Evolutionary conservation across 2,329 filamentous ascomycete species (phyloP).

Genomic region (Aspergillus sp.): DNA sequence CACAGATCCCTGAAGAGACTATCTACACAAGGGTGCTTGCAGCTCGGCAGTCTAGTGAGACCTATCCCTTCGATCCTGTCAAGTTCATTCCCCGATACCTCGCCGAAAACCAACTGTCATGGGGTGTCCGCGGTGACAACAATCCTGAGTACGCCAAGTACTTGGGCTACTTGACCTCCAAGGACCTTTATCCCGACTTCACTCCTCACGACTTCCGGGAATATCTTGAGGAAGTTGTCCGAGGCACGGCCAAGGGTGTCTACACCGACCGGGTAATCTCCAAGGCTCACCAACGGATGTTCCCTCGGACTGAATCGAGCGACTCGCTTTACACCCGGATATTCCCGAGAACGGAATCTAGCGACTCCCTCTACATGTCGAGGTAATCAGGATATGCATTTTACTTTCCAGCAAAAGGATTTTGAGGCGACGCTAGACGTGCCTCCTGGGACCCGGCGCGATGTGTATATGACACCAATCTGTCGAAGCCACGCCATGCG

Average conservation of each 20-base stretch:
- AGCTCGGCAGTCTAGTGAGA: slow-evolving; percentile 37
- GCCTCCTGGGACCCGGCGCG: background rate
- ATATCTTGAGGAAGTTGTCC: slow-evolving; percentile 45
- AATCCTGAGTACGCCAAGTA: slow-evolving; percentile 55
- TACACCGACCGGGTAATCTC: slow-evolving; percentile 41
- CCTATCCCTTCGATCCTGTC: slow-evolving; percentile 39
- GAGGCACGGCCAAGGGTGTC: slow-evolving; percentile 42
- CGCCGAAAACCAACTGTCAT: slow-evolving; percentile 50
- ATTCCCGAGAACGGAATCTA: slow-evolving; percentile 39
- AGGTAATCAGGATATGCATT: slow-evolving; percentile 23
- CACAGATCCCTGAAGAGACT: slow-evolving; percentile 37
- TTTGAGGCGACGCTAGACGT: slow-evolving; percentile 7
- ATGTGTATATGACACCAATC: slow-evolving; percentile 5
- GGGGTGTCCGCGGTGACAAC: slow-evolving; percentile 56
- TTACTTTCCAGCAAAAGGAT: background rate
- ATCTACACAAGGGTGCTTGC: slow-evolving; percentile 37
- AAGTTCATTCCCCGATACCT: slow-evolving; percentile 39
- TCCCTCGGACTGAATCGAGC: slow-evolving; percentile 39
- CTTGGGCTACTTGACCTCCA: slow-evolving; percentile 55
- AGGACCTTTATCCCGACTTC: slow-evolving; percentile 58
- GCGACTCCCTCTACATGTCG: slow-evolving; percentile 38
- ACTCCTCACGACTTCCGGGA: slow-evolving; percentile 42
- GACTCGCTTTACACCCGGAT: slow-evolving; percentile 39
- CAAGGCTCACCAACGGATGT: slow-evolving; percentile 38
- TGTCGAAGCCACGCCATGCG: background rate